Evolutionary conservation across 2,329 filamentous ascomycete species (phyloP).

Genomic region (Colletotrichum navitas): DNA sequence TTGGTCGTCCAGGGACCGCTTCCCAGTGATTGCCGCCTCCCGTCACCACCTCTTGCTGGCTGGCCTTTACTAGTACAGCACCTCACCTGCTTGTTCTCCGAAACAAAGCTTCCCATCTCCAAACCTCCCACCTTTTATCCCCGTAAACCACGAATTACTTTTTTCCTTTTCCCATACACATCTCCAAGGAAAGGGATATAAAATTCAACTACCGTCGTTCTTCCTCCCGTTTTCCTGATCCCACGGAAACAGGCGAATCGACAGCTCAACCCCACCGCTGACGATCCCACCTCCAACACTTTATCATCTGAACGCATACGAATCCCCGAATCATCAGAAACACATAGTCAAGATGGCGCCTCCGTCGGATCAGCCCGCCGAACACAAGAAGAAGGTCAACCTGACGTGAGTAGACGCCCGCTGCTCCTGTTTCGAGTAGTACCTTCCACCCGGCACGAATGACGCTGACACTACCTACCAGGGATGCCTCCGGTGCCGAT

Average conservation of each 20-base stretch:
- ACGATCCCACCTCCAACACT: slow-evolving; percentile 36
- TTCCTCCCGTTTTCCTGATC: slow-evolving; percentile 22
- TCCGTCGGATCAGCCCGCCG: slow-evolving; percentile 61
- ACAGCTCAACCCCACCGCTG: slow-evolving; percentile 33
- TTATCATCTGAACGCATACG: slow-evolving; percentile 24
- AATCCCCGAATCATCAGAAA: slow-evolving; percentile 30
- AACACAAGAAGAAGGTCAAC: slow-evolving; percentile 87
- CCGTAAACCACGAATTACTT: slow-evolving; percentile 34
- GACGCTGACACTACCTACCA: slow-evolving; percentile 60
- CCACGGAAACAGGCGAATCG: slow-evolving; percentile 21
- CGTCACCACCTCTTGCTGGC: slow-evolving; percentile 31
- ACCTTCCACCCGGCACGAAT: slow-evolving; percentile 24
- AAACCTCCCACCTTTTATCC: slow-evolving; percentile 38
- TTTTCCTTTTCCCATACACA: slow-evolving; percentile 22
- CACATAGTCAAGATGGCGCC: slow-evolving; percentile 73
- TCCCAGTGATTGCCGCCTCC: slow-evolving; percentile 38
- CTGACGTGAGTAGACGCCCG: slow-evolving; percentile 72
- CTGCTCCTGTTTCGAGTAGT: slow-evolving; percentile 9
- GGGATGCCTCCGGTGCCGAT: slow-evolving; percentile 90
- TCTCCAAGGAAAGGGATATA: slow-evolving; percentile 30
- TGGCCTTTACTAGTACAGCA: slow-evolving; percentile 37
- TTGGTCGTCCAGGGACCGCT: slow-evolving; percentile 39
- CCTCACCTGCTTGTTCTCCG: slow-evolving; percentile 29
- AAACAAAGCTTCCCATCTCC: slow-evolving; percentile 35
- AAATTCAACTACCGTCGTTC: slow-evolving; percentile 4